A percentile compares a stretch with the other conserved stretches of the same genome.
Conservation (phyloP, 225 moss, liverwort and hornwort genomes). For the Bryum argenteum region DNA sequence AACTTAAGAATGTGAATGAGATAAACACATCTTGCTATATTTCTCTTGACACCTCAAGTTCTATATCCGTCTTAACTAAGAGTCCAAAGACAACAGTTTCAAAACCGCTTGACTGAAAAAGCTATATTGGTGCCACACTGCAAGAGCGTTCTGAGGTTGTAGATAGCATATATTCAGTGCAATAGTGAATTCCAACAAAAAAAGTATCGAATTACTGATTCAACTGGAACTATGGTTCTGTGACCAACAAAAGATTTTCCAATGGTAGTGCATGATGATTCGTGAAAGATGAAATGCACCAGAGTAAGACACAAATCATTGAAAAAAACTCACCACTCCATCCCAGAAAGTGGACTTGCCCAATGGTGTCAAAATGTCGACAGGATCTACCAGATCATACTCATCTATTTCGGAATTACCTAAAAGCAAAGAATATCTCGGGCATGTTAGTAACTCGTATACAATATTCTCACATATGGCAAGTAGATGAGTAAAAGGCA, state of each 20-base stretch:
- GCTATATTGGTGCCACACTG: not conserved
- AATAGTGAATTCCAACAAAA: not conserved
- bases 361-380: conserved; percentile 88
- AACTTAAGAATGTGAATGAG: not conserved
- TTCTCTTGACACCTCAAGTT: not conserved
- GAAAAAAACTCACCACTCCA: conserved; percentile 58
- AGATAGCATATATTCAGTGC: too few relatives aligned
- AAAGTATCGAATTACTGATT: not conserved
- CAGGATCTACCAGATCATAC: conserved; percentile 91
- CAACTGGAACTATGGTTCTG: conserved; percentile 1
- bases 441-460: conserved; percentile 12
- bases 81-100: not conserved
- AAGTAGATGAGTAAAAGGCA: not conserved
- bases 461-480: conserved; percentile 3
- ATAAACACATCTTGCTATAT: not conserved
- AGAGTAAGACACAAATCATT: not conserved
- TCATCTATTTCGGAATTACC: conserved; percentile 75
- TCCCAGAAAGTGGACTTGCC: conserved; percentile 92
- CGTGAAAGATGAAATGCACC: not conserved
- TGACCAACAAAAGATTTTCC: not conserved
- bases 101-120: not conserved
- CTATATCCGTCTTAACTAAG: not conserved
- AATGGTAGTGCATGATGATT: not conserved
- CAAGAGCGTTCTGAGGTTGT: too few relatives aligned
- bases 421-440: conserved; percentile 27